phyloP scores from a whole-genome alignment of 805 yeast genomes.

The Jamesozyma hellenica region DNA sequence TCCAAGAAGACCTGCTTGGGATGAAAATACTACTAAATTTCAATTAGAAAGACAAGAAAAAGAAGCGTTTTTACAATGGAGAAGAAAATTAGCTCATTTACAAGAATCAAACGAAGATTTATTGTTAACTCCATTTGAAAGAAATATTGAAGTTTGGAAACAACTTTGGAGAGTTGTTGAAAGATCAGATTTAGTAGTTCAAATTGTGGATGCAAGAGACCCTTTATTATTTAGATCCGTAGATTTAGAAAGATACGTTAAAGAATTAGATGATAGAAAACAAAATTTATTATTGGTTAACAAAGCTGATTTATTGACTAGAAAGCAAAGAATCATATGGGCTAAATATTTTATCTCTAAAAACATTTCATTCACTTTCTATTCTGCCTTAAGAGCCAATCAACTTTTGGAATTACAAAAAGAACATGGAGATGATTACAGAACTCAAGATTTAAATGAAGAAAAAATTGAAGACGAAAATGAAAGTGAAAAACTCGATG shows the following conservation, averaged over 20 bases:
- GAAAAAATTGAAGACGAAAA: conserved; percentile 21
- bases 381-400: conserved; percentile 83
- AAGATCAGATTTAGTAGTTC: conserved; percentile 86
- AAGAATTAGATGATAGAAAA: conserved; percentile 65
- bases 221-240: conserved; percentile 83
- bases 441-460: conserved; percentile 10
- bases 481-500: conserved; percentile 28
- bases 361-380: conserved; percentile 77
- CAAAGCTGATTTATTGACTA: conserved; percentile 81
- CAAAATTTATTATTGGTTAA: conserved; percentile 76
- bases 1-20: conserved; percentile 92
- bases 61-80: conserved; percentile 87
- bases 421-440: conserved; percentile 24
- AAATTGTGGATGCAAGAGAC: conserved; percentile 94
- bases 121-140: conserved; percentile 88
- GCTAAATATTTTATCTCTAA: conserved; percentile 65
- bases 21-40: conserved; percentile 51
- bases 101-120: conserved; percentile 74
- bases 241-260: conserved; percentile 77
- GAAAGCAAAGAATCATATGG: conserved; percentile 74
- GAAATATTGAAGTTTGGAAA: conserved; percentile 96
- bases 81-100: conserved; percentile 75
- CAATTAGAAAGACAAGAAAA: conserved; percentile 82
- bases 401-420: conserved; percentile 58
- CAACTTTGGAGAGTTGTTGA: conserved; percentile 97